phyloP scores from a whole-genome alignment of 495 filamentous ascomycete genomes.

The Lichenothelia convexa region DNA sequence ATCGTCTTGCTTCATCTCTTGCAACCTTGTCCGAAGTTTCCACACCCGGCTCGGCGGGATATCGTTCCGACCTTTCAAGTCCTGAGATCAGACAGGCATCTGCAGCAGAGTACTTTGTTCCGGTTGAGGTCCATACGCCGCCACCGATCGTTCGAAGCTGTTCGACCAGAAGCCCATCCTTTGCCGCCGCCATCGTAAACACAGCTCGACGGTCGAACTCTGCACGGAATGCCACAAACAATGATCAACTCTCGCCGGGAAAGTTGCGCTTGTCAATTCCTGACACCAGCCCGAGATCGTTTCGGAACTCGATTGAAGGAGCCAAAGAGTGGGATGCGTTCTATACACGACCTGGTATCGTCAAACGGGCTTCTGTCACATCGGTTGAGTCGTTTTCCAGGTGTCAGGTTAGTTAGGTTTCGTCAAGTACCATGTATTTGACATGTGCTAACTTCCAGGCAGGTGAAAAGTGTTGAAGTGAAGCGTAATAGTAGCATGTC shows the following conservation, averaged over 20 bases:
- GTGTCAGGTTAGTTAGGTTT: slow-evolving; percentile 4
- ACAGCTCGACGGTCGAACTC: too few species aligned
- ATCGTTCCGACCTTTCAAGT: slow-evolving; percentile 15
- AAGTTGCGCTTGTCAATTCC: neutral
- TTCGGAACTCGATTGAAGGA: too few species aligned
- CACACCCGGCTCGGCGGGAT: neutral
- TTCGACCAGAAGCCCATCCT: too few species aligned
- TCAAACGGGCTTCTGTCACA: slow-evolving; percentile 13
- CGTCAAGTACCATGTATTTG: neutral
- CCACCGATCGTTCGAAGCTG: neutral
- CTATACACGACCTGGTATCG: too few species aligned
- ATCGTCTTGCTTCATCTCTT: too few species aligned
- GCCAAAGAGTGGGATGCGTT: too few species aligned
- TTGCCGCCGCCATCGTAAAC: neutral
- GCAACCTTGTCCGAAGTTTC: too few species aligned
- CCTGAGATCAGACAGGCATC: slow-evolving; percentile 14
- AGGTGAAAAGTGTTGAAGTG: slow-evolving; percentile 3
- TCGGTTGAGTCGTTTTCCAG: slow-evolving; percentile 14
- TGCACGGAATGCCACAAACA: neutral
- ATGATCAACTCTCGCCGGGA: neutral
- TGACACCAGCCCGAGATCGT: neutral
- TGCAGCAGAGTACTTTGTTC: slow-evolving; percentile 10
- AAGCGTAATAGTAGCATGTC: slow-evolving; percentile 1
- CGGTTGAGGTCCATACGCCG: slow-evolving; percentile 4
- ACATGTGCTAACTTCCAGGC: neutral